Evolutionary conservation across 1,284 basidiomycete species (phyloP).

Genomic region (Leccinum griseonigrum): DNA sequence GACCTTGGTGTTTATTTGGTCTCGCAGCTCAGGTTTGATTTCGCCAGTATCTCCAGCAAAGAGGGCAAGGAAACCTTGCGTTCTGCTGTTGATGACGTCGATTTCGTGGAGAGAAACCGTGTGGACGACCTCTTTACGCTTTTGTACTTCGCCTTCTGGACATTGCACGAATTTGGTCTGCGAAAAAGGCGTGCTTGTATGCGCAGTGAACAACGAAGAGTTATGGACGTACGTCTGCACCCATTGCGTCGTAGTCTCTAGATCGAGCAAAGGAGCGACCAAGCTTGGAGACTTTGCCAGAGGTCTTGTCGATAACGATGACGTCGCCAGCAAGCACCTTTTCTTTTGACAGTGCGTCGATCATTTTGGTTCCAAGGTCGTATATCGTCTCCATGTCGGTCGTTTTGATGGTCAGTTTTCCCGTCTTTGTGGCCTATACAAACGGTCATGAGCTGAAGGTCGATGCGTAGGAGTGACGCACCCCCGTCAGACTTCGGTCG

Average conservation of each 20-base stretch:
- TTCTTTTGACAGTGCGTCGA: constrained; percentile 94
- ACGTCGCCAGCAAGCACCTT: constrained; percentile 97
- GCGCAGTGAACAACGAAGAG: neutral
- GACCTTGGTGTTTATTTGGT: constrained; percentile 96
- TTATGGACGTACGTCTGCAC: constrained; percentile 78
- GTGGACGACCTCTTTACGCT: constrained; percentile 94
- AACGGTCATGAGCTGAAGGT: constrained; percentile 4
- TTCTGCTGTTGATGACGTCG: constrained; percentile 98
- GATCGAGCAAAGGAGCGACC: constrained; percentile 95
- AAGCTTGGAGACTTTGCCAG: constrained; percentile 96
- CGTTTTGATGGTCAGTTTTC: constrained; percentile 96
- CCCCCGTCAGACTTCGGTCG: constrained; percentile 94
- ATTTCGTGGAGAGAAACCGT: constrained; percentile 98
- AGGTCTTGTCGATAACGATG: constrained; percentile 95
- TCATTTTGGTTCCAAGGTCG: constrained; percentile 99
- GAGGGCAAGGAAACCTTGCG: constrained; percentile 84
- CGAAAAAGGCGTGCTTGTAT: neutral
- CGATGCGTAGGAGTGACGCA: constrained; percentile 41
- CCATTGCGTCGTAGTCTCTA: constrained; percentile 98
- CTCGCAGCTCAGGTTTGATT: constrained; percentile 96
- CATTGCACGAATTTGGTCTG: constrained; percentile 98
- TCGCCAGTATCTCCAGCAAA: constrained; percentile 95
- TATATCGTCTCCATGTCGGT: constrained; percentile 99
- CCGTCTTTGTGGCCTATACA: constrained; percentile 92
- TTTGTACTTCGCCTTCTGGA: constrained; percentile 97